phyloP scores from a whole-genome alignment of 1,284 basidiomycete genomes.

The Tranzscheliella williamsii region DNA sequence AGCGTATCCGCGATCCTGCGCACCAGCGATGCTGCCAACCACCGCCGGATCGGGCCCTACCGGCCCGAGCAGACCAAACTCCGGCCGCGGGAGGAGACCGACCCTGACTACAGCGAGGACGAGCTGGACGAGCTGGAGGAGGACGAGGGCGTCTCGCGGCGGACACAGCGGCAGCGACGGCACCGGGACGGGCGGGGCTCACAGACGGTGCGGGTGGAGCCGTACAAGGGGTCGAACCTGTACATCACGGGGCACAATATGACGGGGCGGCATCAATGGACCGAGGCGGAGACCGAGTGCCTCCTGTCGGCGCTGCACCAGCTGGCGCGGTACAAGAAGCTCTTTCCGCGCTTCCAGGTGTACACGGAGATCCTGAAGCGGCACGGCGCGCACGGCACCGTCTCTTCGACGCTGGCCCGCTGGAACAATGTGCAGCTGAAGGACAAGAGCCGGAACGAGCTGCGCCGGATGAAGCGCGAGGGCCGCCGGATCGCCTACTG shows the following conservation, averaged over 20 bases:
- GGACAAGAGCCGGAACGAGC: constrained; percentile 48
- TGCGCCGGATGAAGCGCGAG: constrained; percentile 37
- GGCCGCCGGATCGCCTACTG: constrained; percentile 35
- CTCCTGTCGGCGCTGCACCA: constrained; percentile 24
- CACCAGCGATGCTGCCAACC: constrained; percentile 2
- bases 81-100: constrained; percentile 3
- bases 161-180: background rate
- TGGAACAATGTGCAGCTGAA: constrained; percentile 55
- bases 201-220: constrained; percentile 18
- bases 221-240: constrained; percentile 32
- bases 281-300: constrained; percentile 13
- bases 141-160: constrained; percentile 1
- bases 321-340: constrained; percentile 29
- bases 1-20: constrained; percentile 8
- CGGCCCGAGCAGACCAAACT: constrained; percentile 5
- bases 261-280: constrained; percentile 36
- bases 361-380: constrained; percentile 31
- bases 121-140: constrained; percentile 27
- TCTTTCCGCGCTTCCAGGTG: constrained; percentile 23
- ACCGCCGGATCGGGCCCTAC: constrained; percentile 27
- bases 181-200: background rate
- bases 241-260: constrained; percentile 45
- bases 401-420: constrained; percentile 9
- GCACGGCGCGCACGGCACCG: constrained; percentile 28
- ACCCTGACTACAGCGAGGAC: constrained; percentile 5